Base-by-base conservation (phyloP, 495 filamentous ascomycete genomes). In the Neurospora pannonica region DNA sequence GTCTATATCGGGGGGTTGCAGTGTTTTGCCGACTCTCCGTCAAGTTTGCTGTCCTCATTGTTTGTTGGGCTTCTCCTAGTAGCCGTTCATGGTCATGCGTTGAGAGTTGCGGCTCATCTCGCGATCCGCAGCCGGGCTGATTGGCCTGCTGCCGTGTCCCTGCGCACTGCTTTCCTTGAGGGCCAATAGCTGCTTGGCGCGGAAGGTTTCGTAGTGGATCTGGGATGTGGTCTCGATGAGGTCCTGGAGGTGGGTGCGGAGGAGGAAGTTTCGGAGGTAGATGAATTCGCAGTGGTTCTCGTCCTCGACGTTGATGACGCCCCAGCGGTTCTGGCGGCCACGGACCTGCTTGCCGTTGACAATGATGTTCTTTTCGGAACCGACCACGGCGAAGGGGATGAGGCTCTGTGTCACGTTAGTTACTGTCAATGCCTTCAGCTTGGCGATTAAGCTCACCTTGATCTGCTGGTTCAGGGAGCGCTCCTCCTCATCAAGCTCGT, bases 151-250 rank as follows among this genome's bases (percentile, higher is more conserved):
- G 76, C 92, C 91, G 83, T 93, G 91, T 77, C 92, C 90, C 73
- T 93, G 92, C 74, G 93, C 93, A 82, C 94, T 97, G 87, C 92
- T 96, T 87, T 99, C 96, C 89, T 98, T 98, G 78, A 99, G 88
- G 70, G 96, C 96, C 77, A 99, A 84, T 79, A 99, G 87, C 85
- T 99, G 97, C 89, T 98, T 99, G 77, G 96, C 95, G 84, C 96
- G 95, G 94, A 98, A 99, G 71, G 93, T 97, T 88, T 99, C 96
- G 86, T 99, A 99, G 87, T 99, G 96, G 84, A 98, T 99, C 87
- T 98, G 96, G 77, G 95, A 97, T n/a, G 96, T 99, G 15, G 96
- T 99, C 83, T 97, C 96, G 83, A 99, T 98, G 73, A 99, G 90
- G 79, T 99, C 96, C 87, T 99, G 93, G 72, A 97, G 87, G 84